These are phyloP conservation scores for Saprolegnia diclina DNA, from an alignment of 352 stramenopile genomes.

Conservation along the genomic window DNA sequence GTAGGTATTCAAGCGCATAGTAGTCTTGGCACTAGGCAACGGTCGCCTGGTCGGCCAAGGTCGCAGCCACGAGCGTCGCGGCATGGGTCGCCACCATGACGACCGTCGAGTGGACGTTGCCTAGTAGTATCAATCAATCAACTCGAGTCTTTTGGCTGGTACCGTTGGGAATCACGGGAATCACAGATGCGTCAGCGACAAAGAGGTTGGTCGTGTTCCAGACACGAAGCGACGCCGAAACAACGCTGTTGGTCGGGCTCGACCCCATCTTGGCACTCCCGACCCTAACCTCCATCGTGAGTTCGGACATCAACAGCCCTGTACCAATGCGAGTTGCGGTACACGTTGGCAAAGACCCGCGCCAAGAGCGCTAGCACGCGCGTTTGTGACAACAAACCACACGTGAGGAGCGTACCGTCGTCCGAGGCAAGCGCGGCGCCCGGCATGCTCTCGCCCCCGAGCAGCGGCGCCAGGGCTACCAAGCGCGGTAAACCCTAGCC, in stretches of 20 bases:
- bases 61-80: conserved; percentile 35
- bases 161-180: conserved; percentile 55
- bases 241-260: conserved; percentile 39
- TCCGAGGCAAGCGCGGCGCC: conserved; percentile 31
- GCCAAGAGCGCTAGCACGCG: conserved; percentile 39
- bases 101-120: conserved; percentile 68
- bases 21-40: too few species aligned
- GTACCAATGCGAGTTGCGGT: conserved; percentile 79
- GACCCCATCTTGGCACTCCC: conserved; percentile 68
- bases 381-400: conserved; percentile 33
- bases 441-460: conserved; percentile 42
- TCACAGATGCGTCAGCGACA: conserved; percentile 60
- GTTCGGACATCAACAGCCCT: neutral
- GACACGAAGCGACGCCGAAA: conserved; percentile 52
- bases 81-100: conserved; percentile 59
- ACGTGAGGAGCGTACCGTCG: conserved; percentile 32
- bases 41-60: too few species aligned
- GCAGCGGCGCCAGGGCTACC: conserved; percentile 24
- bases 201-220: conserved; percentile 56
- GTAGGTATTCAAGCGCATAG: too few species aligned
- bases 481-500: neutral
- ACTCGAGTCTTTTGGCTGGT: neutral
- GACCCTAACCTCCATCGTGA: conserved; percentile 26
- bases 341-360: conserved; percentile 60
- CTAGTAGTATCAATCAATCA: conserved; percentile 10